Evolutionary conservation across 1,284 basidiomycete species (phyloP), one percentile per base, ranked within the genome.

Genomic region (Inonotus obliquus): DNA sequence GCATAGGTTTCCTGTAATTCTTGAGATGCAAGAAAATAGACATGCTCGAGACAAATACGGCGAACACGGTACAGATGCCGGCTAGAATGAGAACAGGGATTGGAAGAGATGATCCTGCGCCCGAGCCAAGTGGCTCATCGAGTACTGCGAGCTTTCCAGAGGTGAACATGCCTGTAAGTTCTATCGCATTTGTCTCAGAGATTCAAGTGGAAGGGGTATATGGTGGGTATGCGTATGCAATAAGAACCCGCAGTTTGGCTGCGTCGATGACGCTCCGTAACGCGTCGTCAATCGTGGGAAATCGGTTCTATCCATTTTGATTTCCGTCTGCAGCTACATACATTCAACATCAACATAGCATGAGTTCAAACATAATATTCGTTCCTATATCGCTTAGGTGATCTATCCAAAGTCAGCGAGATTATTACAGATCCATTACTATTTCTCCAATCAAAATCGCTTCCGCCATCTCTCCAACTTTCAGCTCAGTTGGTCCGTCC

Each of bases 1-100:
- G 74, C 2, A 83, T 73, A 1, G 92, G 92, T 72, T 92, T 91
- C 61, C 93, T 78, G 70, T 96, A 96, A 71, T 92, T 94, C 75
- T 94, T 92, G 63, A 98, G 79, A 67, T 99, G 96, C 4, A 94
- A 80, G 68, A 82, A 85, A 67, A 99, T 95, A 1, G 92, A 94
- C 72, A 86, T 84, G 38, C 86, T 78, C 4, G 93, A 94, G 23
- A 97, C 83, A 1, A 84, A 69, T 4, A 94, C 94, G 0, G 96
- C 91, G 47, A 87, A 69, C 4, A 83, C 51, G 0, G 92, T 87
- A 1, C 81, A 84, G 2, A 85, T 62, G 0, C 87, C 89, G 0
- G 89, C 76, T 21, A 87, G 73, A 13, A 81, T 67, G 39, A 94
- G 80, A n/a, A 93, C 79, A 2, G 79, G 69, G 2, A 74, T 65